phyloP scores from a whole-genome alignment of 176 grass and related monocot species.

The Hordeum vulgare region DNA sequence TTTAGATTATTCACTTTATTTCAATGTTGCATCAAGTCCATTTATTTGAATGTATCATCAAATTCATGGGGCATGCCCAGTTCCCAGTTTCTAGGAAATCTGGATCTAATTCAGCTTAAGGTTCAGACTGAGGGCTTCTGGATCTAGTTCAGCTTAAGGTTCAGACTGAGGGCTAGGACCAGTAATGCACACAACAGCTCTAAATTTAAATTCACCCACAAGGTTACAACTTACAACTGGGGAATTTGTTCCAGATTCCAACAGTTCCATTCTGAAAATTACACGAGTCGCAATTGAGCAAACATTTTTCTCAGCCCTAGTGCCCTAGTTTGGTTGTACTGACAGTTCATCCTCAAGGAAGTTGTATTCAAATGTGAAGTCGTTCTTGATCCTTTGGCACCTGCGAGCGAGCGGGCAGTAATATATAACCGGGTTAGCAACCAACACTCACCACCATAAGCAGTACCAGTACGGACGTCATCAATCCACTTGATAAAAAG shows the following conservation, averaged over 20 bases:
- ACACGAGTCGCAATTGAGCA: constrained; percentile 19
- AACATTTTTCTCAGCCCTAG: constrained; percentile 27
- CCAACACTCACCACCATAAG: no score
- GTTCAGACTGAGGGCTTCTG: background rate
- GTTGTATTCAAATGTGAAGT: constrained; percentile 96
- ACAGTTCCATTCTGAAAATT: constrained; percentile 1
- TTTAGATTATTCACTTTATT: no score
- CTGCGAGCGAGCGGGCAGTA: constrained; percentile 27
- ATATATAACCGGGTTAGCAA: background rate
- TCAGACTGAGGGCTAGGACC: background rate
- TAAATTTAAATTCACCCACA: background rate
- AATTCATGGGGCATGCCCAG: background rate
- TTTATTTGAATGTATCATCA: background rate
- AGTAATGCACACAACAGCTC: constrained; percentile 1
- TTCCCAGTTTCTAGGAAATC: background rate
- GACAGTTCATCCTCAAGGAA: constrained; percentile 88
- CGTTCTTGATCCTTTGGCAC: constrained; percentile 97
- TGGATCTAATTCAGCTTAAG: background rate
- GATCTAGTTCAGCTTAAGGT: background rate
- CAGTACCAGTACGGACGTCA: no score
- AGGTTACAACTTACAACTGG: constrained; percentile 13
- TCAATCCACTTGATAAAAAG: background rate
- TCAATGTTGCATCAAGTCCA: background rate
- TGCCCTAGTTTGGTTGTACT: constrained; percentile 48
- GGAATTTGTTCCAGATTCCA: constrained; percentile 8